phyloP scores from a whole-genome alignment of 106 monocot species.

The Gastrodia elata region DNA sequence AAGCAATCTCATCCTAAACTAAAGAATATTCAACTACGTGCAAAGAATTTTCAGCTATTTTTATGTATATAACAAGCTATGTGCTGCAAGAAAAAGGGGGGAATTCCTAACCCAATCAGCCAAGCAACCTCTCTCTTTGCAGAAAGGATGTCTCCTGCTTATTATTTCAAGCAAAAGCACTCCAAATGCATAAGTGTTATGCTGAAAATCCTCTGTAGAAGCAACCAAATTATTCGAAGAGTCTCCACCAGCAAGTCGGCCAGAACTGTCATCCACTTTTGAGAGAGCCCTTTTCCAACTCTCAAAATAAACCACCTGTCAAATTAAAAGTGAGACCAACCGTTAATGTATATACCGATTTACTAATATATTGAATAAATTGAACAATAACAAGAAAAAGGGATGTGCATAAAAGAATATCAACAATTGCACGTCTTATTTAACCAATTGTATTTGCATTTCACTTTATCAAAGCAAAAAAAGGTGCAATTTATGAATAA shows the following conservation, averaged over 20 bases:
- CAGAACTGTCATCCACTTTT: slow-evolving; percentile 37
- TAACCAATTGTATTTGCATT: neutral
- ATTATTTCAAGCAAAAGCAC: slow-evolving; percentile 86
- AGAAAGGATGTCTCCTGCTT: slow-evolving; percentile 77
- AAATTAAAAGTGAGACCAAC: neutral
- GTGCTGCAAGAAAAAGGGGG: neutral
- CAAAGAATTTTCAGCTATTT: neutral
- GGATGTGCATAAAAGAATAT: neutral
- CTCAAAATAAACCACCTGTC: slow-evolving; percentile 92
- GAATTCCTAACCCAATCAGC: slow-evolving; percentile 67
- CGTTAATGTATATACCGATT: neutral
- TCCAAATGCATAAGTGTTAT: slow-evolving; percentile 69
- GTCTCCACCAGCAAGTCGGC: slow-evolving; percentile 17
- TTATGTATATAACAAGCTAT: too few relatives aligned
- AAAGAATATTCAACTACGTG: neutral
- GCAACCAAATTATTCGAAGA: slow-evolving; percentile 28
- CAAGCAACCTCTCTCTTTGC: slow-evolving; percentile 72
- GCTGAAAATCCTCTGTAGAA: slow-evolving; percentile 37
- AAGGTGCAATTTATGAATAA: neutral
- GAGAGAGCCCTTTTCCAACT: slow-evolving; percentile 70
- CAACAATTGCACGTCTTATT: neutral
- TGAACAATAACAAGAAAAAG: neutral
- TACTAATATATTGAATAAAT: neutral
- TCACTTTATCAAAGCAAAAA: neutral
- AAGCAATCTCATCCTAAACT: too few relatives aligned